Base-by-base conservation (phyloP, 2,329 filamentous ascomycete species). In the Microascus cirrosus region DNA sequence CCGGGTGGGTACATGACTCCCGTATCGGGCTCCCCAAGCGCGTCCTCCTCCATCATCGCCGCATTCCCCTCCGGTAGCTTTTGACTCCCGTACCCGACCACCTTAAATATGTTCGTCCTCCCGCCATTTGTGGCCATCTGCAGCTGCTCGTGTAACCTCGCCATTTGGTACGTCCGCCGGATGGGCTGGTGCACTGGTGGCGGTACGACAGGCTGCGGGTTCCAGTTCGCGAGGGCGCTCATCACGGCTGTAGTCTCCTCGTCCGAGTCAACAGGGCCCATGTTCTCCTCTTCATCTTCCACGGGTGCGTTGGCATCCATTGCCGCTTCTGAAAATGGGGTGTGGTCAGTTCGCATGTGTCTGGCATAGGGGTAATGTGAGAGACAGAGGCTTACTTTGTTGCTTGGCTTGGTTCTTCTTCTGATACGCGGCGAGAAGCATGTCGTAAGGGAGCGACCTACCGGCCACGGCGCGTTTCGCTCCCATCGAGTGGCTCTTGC, bases 351-450 rank as follows among this genome's bases (percentile, higher is more conserved):
- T 36, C 3, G 20, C 18, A 24, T 20, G 45, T 12, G 20, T 2
- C 20, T 22, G 11, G 22, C 7, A 7, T 4, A 24, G 8, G 45
- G n/a, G 22, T 6, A 3, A 6, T 50, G 42, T 20, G 15, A n/a
- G 45, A 20, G 45, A 5, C n/a, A 50, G 11, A 20, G 45, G 80
- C 86, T 74, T 78, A 92, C 90, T 95, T 72, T 97, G 94, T 74
- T 96, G 90, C 68, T 96, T 95, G 24, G 94, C 94, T 71, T 97
- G 94, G 66, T 99, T 99, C 78, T 96, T 97, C 80, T 97, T 96
- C 71, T 94, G 89, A 67, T 94, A 94, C 8, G 87, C 86, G 15
- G 88, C 85, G 42, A 96, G 79, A 45, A 96, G 76, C 86, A 95
- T 94, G 70, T 96, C 91, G 67, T 96, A 96, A 1, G 92, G 92